A percentile compares a stretch with the other conserved stretches of the same genome.
Conservation (phyloP, 805 yeast species). For the Metschnikowia corniflorae region DNA sequence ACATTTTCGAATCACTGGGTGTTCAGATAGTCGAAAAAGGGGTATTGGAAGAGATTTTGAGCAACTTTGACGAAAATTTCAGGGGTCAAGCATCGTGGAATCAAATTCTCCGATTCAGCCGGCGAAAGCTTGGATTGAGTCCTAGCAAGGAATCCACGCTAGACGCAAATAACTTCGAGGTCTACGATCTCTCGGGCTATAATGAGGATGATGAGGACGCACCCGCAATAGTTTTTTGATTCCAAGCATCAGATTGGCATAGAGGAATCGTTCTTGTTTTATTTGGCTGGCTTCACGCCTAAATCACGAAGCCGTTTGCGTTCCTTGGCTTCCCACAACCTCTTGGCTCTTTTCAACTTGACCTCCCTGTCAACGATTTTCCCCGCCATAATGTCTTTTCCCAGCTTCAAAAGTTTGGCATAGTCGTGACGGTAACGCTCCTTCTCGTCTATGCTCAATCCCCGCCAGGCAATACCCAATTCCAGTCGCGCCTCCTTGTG, state of each 20-base stretch:
- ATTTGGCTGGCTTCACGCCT: too few relatives aligned
- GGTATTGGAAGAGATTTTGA: conserved; percentile 18
- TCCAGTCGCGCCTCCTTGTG: conserved; percentile 14
- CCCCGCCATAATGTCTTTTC: conserved; percentile 29
- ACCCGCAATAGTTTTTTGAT: conserved; percentile 22
- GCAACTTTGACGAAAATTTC: conserved; percentile 16
- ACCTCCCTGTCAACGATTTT: conserved; percentile 26
- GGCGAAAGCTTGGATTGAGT: conserved; percentile 4
- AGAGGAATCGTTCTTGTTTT: background rate
- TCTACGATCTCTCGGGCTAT: conserved; percentile 20
- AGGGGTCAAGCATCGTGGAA: conserved; percentile 18
- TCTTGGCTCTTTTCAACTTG: conserved; percentile 17
- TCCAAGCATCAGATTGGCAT: too few relatives aligned
- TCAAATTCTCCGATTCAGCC: conserved; percentile 8
- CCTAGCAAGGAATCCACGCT: background rate
- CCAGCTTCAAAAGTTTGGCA: conserved; percentile 22
- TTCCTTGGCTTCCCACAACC: conserved; percentile 11
- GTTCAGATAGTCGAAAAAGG: conserved; percentile 19
- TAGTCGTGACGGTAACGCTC: conserved; percentile 28
- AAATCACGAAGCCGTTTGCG: conserved; percentile 11
- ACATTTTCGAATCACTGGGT: conserved; percentile 22
- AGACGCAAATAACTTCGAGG: conserved; percentile 22
- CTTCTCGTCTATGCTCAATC: conserved; percentile 25
- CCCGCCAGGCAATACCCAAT: conserved; percentile 24
- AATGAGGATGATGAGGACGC: conserved; percentile 28